Evolutionary conservation across 257 asterid genomes (phyloP), one percentile per base, ranked within the genome.

Genomic region (Solanum chmielewskii): DNA sequence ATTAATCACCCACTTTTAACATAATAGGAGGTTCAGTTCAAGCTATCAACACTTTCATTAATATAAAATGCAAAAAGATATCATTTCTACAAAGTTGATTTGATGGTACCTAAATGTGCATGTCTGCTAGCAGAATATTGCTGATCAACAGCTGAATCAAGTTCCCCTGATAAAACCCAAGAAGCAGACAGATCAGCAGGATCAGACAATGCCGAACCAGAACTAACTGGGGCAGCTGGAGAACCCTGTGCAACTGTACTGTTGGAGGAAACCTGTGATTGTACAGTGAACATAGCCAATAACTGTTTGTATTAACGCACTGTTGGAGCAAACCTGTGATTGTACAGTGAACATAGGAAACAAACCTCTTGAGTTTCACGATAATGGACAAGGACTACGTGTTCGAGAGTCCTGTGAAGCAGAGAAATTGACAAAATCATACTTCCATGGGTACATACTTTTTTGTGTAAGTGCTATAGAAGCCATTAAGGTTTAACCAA

Each of bases 301-400:
- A 29, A 29, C 85, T 18, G 66, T 20, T 59, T 59, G 44, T 49
- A 49, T 81, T 29, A 81, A 29, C 33, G 39, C 20, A 74, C 20
- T 74, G 33, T 74, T 85, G 98, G 95, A 74, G 86, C 97, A 91
- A 88, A 88, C 92, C 94, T 93, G 96, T 89, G 88, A 37, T 92
- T 91, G 92, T 88, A 89, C 73, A 76, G 86, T 83, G 69, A 31
- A 80, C 85, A 47, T 18, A 80, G 68, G 88, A 84, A 77, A 87
- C 94, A 86, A 91, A 97, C 99, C 99, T 95, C 99, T 89, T 90
- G 96, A 83, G 99, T 95, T 93, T 94, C 98, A 85, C 98, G 99
- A 90, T 97, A 97, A 91, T 97, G 99, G 91, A 97, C 99, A 85
- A 95, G 98, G 87, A 96, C 98, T 78, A 94, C 87, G 90, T 97